Evolutionary conservation across 306 rosid species (phyloP), one percentile per base, ranked within the genome.

Genomic region (Glycine tomentella): DNA sequence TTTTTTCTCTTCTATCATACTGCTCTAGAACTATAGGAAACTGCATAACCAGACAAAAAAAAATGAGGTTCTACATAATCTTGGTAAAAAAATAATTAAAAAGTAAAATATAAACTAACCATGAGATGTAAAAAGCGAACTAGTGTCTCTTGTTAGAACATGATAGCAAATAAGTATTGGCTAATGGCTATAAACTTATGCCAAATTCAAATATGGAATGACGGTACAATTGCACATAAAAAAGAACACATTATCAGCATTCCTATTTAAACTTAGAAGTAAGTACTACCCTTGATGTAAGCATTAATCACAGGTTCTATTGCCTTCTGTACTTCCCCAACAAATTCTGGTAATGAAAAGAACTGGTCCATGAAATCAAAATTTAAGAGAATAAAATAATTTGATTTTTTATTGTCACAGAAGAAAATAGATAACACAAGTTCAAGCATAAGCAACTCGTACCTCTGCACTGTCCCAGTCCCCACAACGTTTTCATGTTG

Each of bases 231-330:
- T 8, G 71, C 53, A 61, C 36, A 20, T 9, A 69, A 44, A 48
- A 73, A 67, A 63, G 49, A 68, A 10, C 31, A 63, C 64, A 48
- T 16, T 76, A 46, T 55, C 59, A 82, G 52, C 68, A 64, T 49
- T 76, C 69, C 16, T 56, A 46, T 49, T 66, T 56, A 79, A 78
- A 69, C 72, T n/a, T n/a, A n/a, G n/a, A n/a, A n/a, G n/a, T 70
- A 68, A 70, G 71, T 52, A 67, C 86, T 38, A 78, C 90, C 98
- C 94, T 90, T 90, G 56, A 90, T 70, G 83, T 95, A 95, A 77
- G 99, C 97, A 82, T 86, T 85, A 64, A 95, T 89, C 77, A 95
- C 99, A 0, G 99, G 99, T 87, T 89, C 93, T 82, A 90, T 83
- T 66, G 88, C 96, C 78, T 92, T 95, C 86, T 91, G 98, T 68